phyloP scores from a whole-genome alignment of 768 basidiomycete species.

The Tricholoma sp. region DNA sequence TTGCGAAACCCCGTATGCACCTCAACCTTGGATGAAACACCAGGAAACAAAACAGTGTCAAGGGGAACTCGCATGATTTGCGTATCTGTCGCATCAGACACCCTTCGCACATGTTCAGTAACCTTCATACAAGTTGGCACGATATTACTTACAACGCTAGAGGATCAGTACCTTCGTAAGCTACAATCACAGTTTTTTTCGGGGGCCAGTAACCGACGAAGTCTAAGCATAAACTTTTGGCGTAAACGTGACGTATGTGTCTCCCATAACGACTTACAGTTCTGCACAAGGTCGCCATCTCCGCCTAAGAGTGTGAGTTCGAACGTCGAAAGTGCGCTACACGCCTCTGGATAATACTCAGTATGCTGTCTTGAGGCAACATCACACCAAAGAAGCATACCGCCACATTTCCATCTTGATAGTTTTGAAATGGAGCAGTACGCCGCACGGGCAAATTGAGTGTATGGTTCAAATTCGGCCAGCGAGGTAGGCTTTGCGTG shows the following conservation, averaged over 20 bases:
- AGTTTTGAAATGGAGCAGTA: conserved; percentile 39
- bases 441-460: conserved; percentile 49
- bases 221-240: conserved; percentile 22
- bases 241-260: not conserved
- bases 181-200: conserved; percentile 47
- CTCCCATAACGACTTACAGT: conserved; percentile 30
- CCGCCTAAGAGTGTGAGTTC: conserved; percentile 40
- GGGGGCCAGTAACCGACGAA: conserved; percentile 54
- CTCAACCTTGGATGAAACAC: not conserved
- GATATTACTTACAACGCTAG: conserved; percentile 36
- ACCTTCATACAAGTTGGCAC: not conserved
- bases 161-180: conserved; percentile 58
- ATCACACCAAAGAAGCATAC: conserved; percentile 19
- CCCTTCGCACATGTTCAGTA: not conserved
- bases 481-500: conserved; percentile 38
- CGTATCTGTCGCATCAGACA: not conserved
- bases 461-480: conserved; percentile 35
- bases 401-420: conserved; percentile 38
- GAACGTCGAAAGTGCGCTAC: conserved; percentile 33
- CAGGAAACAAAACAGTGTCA: not conserved
- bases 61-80: not conserved
- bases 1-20: conserved; percentile 1
- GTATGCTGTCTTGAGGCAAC: not conserved
- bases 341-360: conserved; percentile 26
- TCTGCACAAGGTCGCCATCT: conserved; percentile 41